phyloP scores from a whole-genome alignment of 148 eudicot species.

The Polygonum maritimum region DNA sequence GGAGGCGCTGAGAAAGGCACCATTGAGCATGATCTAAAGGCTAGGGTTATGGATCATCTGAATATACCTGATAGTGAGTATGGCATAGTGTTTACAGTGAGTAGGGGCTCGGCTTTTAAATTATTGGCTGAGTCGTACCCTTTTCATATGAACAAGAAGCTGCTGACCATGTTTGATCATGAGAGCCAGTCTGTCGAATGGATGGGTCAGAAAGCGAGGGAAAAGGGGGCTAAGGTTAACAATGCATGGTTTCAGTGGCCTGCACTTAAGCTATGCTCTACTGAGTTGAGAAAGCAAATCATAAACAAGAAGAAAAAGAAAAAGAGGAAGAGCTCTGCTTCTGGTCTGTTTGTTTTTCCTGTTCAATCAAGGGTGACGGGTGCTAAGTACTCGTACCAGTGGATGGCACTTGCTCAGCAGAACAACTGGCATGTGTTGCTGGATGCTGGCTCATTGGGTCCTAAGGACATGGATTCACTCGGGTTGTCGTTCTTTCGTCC shows the following conservation, averaged over 20 bases:
- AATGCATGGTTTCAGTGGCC: conserved; percentile 98
- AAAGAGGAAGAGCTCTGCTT: conserved; percentile 52
- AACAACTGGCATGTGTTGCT: conserved; percentile 92
- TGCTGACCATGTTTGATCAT: conserved; percentile 96
- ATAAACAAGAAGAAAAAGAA: conserved; percentile 71
- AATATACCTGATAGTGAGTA: conserved; percentile 96
- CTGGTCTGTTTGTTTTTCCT: conserved; percentile 88
- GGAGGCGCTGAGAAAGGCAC: conserved; percentile 89
- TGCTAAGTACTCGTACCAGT: conserved; percentile 93
- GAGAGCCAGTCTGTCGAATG: conserved; percentile 96
- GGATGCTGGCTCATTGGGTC: conserved; percentile 94
- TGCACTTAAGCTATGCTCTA: conserved; percentile 76
- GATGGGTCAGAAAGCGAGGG: conserved; percentile 88
- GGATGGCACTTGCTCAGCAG: conserved; percentile 98
- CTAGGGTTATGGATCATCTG: conserved; percentile 80
- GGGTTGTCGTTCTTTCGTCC: conserved; percentile 87
- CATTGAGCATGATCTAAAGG: conserved; percentile 79
- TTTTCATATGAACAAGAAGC: conserved; percentile 80
- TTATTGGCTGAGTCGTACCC: conserved; percentile 92
- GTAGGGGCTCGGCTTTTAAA: conserved; percentile 93
- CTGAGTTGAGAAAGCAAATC: conserved; percentile 81
- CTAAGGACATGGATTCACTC: conserved; percentile 96
- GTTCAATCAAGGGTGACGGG: conserved; percentile 96
- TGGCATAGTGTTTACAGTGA: conserved; percentile 89
- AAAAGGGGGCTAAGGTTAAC: conserved; percentile 84